Evolutionary conservation across 1,139 yeast genomes (phyloP).

Genomic region (Groenewaldozyma auringiensis): DNA sequence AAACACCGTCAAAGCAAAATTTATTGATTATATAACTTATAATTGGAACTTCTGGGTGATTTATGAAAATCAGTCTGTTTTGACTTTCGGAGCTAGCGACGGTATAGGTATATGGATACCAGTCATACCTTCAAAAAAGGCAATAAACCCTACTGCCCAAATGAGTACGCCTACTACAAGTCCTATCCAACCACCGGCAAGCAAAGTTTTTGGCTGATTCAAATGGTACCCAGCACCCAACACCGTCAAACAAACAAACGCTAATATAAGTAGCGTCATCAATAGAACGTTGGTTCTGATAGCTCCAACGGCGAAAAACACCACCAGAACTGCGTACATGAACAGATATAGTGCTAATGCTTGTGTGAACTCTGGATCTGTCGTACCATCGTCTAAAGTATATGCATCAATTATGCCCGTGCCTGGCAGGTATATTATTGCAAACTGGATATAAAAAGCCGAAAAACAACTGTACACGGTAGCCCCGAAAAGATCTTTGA

Average conservation of each 20-base stretch:
- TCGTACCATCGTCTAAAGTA: not conserved
- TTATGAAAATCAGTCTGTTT: not conserved
- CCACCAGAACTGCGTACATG: constrained; percentile 2
- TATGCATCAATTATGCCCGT: not conserved
- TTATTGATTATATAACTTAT: no score
- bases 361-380: not conserved
- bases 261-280: not conserved
- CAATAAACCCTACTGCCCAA: constrained; percentile 1
- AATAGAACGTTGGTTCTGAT: not conserved
- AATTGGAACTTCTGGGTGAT: no score
- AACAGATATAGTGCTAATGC: not conserved
- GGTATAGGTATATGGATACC: not conserved
- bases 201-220: not conserved
- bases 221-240: not conserved
- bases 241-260: not conserved
- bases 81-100: not conserved
- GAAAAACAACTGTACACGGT: constrained; percentile 1
- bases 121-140: constrained; percentile 3
- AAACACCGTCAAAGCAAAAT: no score
- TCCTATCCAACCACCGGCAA: constrained; percentile 2
- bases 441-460: constrained; percentile 1
- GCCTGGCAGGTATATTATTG: not conserved
- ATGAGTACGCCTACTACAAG: not conserved
- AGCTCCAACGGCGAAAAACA: not conserved
- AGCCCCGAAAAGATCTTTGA: not conserved